Percentiles rank a stretch among this genome's conserved stretches.
These are phyloP conservation scores for Rhodomyrtus tomentosa DNA, from an alignment of 345 rosid genomes.

Conservation along the genomic window DNA sequence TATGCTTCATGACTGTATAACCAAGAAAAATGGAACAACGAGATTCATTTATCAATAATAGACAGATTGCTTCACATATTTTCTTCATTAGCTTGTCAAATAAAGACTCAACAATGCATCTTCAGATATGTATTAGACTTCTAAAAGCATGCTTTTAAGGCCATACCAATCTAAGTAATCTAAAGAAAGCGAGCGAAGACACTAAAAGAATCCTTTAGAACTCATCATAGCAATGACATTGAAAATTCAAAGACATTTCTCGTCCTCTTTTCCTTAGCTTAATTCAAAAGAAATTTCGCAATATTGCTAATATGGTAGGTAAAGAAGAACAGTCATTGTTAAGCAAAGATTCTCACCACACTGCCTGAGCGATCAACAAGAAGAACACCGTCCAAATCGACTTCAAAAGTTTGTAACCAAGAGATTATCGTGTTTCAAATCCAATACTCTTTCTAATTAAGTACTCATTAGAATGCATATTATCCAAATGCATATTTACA, in stretches of 20 bases:
- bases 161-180: background rate
- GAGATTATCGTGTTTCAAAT: background rate
- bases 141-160: background rate
- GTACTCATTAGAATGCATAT: background rate
- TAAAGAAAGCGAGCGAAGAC: background rate
- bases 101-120: background rate
- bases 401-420: background rate
- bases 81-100: background rate
- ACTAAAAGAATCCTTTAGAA: background rate
- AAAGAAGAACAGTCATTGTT: background rate
- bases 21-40: background rate
- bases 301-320: background rate
- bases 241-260: background rate
- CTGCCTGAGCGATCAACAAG: background rate
- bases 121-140: background rate
- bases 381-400: background rate
- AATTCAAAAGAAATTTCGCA: background rate
- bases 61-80: background rate
- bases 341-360: background rate
- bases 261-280: background rate
- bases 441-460: background rate
- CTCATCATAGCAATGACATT: background rate
- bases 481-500: background rate
- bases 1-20: background rate
- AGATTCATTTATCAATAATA: background rate